Percentiles rank a stretch among this genome's conserved stretches.
phyloP scores from a whole-genome alignment of 2,329 filamentous ascomycete species.

The Nothopassalora personata region DNA sequence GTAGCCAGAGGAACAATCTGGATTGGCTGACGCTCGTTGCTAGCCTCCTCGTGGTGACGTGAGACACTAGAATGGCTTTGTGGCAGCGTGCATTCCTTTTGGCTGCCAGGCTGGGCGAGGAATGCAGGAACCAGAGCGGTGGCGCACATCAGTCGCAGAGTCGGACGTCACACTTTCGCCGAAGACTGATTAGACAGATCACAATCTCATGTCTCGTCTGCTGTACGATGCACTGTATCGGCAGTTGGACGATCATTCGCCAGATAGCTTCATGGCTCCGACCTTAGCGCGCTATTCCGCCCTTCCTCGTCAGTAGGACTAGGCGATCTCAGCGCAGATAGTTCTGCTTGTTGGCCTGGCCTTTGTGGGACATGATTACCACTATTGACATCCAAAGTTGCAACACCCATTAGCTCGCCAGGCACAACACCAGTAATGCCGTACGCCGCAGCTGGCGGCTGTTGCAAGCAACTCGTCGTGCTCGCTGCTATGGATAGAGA shows the following conservation, averaged over 20 bases:
- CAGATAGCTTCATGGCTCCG: background rate
- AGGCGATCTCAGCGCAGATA: background rate
- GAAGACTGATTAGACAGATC: background rate
- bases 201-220: background rate
- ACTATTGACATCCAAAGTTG: background rate
- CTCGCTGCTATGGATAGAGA: background rate
- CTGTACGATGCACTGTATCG: background rate
- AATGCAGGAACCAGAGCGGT: constrained; percentile 10
- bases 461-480: constrained; percentile 1
- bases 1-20: constrained; percentile 22
- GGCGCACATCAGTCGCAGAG: background rate
- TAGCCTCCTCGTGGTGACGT: constrained; percentile 16
- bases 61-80: constrained; percentile 21
- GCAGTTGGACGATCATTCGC: background rate
- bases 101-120: constrained; percentile 12
- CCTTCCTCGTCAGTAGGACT: background rate
- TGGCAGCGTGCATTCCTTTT: constrained; percentile 18
- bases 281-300: background rate
- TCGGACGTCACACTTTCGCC: background rate
- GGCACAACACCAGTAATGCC: background rate
- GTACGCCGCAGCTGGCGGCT: background rate
- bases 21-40: constrained; percentile 12
- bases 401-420: background rate
- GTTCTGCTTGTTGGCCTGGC: constrained; percentile 10
- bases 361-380: background rate